These are phyloP conservation scores for Myxozyma geophila DNA, from an alignment of 805 yeast genomes.

Conservation along the genomic window DNA sequence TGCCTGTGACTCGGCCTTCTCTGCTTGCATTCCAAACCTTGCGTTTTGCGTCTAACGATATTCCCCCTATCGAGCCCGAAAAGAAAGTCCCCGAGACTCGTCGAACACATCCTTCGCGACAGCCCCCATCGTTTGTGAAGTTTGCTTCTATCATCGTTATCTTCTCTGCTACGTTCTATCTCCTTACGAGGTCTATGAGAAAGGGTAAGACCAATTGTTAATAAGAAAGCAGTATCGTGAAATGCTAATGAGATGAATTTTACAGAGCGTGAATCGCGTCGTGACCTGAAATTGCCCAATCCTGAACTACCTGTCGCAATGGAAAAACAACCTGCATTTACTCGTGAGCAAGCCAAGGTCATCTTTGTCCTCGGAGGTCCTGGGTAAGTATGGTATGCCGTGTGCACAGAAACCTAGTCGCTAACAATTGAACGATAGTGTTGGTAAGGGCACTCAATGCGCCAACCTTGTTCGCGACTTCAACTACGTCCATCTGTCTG, in stretches of 20 bases:
- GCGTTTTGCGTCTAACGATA: slow-evolving; percentile 1
- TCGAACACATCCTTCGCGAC: slow-evolving; percentile 21
- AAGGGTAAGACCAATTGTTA: slow-evolving; percentile 9
- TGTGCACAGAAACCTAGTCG: background rate
- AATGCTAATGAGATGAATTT: background rate
- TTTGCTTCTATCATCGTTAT: slow-evolving; percentile 10
- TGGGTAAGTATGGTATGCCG: slow-evolving; percentile 50
- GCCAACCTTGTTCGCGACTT: slow-evolving; percentile 78
- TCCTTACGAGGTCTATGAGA: slow-evolving; percentile 23
- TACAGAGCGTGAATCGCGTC: slow-evolving; percentile 30
- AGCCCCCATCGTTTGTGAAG: slow-evolving; percentile 21
- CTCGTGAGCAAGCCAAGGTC: slow-evolving; percentile 71
- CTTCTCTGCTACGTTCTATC: slow-evolving; percentile 18
- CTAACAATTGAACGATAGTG: slow-evolving; percentile 41
- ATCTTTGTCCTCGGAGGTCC: slow-evolving; percentile 96
- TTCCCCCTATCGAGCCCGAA: slow-evolving; percentile 2
- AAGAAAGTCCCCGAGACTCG: background rate
- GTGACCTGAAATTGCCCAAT: slow-evolving; percentile 29
- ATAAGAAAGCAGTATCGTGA: background rate
- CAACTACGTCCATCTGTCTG: slow-evolving; percentile 85
- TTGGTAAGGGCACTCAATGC: slow-evolving; percentile 98
- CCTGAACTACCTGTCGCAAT: slow-evolving; percentile 1
- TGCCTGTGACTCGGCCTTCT: background rate
- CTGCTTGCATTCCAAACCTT: background rate
- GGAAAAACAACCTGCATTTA: slow-evolving; percentile 52